phyloP scores from a whole-genome alignment of 805 yeast species.

The Saccharomycopsis sp. region DNA sequence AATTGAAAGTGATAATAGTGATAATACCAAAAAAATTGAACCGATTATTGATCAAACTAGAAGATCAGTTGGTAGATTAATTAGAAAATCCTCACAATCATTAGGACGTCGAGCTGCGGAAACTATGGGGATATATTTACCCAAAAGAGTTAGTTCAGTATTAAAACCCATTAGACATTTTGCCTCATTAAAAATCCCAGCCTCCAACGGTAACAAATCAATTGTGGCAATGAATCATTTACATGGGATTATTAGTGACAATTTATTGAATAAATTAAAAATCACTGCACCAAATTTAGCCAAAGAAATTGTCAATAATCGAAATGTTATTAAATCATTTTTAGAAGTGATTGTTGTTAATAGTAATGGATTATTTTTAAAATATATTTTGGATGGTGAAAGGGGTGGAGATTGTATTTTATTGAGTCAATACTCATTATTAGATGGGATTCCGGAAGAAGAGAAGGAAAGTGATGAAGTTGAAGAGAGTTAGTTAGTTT shows the following conservation, averaged over 20 bases:
- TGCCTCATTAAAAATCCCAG: constrained; percentile 74
- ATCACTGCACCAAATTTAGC: neutral
- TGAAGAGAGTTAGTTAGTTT: no score
- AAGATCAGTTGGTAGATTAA: constrained; percentile 62
- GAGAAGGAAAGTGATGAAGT: no score
- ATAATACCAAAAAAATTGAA: constrained; percentile 26
- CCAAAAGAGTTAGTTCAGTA: constrained; percentile 68
- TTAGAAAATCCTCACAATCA: constrained; percentile 67
- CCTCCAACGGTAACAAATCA: constrained; percentile 33
- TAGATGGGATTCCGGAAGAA: no score
- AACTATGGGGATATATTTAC: constrained; percentile 79
- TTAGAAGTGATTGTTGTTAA: constrained; percentile 62
- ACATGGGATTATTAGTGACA: constrained; percentile 8
- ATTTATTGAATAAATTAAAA: constrained; percentile 15
- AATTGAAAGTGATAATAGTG: neutral
- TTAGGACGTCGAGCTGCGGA: constrained; percentile 77
- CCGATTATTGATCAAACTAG: constrained; percentile 66
- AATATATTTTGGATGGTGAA: constrained; percentile 73
- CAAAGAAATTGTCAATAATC: constrained; percentile 20
- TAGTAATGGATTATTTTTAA: constrained; percentile 69
- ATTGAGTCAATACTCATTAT: constrained; percentile 45
- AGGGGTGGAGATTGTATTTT: constrained; percentile 90
- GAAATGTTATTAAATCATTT: constrained; percentile 24
- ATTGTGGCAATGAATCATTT: constrained; percentile 35
- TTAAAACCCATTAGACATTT: constrained; percentile 87